These are phyloP conservation scores for Penicillium sp. DNA, from an alignment of 2,329 filamentous ascomycete species.

Conservation along the genomic window DNA sequence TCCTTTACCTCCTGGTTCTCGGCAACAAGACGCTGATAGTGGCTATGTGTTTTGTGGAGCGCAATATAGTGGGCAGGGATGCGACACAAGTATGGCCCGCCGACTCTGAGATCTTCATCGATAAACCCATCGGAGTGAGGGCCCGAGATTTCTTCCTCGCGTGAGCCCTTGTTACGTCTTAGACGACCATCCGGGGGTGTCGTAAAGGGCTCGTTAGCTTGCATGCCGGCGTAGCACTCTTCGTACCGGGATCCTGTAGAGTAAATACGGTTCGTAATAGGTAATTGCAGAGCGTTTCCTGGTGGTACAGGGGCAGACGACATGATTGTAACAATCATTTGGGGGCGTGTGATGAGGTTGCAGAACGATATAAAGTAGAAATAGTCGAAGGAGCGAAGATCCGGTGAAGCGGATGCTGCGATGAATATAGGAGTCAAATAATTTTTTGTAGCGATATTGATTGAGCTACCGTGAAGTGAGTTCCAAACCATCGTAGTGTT, in stretches of 20 bases:
- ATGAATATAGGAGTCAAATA: not conserved
- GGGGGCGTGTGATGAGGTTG: too few relatives aligned
- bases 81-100: not conserved
- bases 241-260: not conserved
- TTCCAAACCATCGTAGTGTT: not conserved
- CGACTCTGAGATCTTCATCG: not conserved
- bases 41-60: not conserved
- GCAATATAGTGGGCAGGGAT: not conserved
- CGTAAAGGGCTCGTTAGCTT: not conserved
- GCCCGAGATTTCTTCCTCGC: not conserved
- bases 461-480: not conserved
- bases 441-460: not conserved
- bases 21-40: not conserved
- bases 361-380: not conserved
- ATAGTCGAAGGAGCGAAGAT: not conserved
- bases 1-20: too few relatives aligned
- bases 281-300: not conserved
- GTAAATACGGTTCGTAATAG: not conserved
- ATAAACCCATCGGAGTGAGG: not conserved
- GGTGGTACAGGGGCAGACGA: too few relatives aligned
- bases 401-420: not conserved
- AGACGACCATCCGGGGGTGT: not conserved
- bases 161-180: not conserved
- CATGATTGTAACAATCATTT: too few relatives aligned
- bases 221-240: not conserved